Conservation (phyloP, 2,329 filamentous ascomycete species). For the Aspergillus fumigatus region DNA sequence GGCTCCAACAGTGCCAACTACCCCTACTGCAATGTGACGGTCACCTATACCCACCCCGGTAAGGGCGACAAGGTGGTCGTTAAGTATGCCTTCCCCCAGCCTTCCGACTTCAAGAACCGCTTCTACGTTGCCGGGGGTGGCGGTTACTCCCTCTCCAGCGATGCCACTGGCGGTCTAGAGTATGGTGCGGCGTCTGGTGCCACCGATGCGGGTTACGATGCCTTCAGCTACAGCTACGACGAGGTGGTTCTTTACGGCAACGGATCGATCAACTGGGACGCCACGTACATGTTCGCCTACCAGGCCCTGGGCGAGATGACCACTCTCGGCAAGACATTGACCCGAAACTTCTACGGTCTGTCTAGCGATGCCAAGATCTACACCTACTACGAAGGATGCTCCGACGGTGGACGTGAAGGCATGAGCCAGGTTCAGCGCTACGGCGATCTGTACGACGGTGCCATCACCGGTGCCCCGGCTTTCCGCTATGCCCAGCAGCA, state of each 20-base stretch:
- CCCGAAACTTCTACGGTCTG: slow-evolving; percentile 39
- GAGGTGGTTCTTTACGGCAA: slow-evolving; percentile 44
- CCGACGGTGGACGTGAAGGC: slow-evolving; percentile 52
- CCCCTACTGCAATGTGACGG: slow-evolving; percentile 41
- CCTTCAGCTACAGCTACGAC: slow-evolving; percentile 35
- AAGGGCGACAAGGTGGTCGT: slow-evolving; percentile 35
- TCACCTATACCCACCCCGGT: slow-evolving; percentile 41
- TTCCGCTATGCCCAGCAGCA: slow-evolving; percentile 45
- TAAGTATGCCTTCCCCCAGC: slow-evolving; percentile 34
- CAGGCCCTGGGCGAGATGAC: slow-evolving; percentile 51
- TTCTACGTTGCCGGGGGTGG: slow-evolving; percentile 46
- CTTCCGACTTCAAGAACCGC: slow-evolving; percentile 40
- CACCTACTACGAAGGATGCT: slow-evolving; percentile 53
- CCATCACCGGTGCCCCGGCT: slow-evolving; percentile 44
- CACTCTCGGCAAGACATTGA: slow-evolving; percentile 42
- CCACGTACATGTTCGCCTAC: slow-evolving; percentile 39
- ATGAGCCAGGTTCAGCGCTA: slow-evolving; percentile 51
- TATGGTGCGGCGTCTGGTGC: slow-evolving; percentile 42
- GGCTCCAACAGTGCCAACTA: slow-evolving; percentile 8
- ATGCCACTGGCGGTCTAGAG: slow-evolving; percentile 37
- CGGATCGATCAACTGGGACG: slow-evolving; percentile 39
- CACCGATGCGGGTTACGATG: slow-evolving; percentile 44
- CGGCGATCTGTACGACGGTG: slow-evolving; percentile 45
- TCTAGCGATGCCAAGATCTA: slow-evolving; percentile 24
- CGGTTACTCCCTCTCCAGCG: slow-evolving; percentile 38